Base-by-base conservation (phyloP, 2,329 filamentous ascomycete genomes). In the Setomelanomma holmii region DNA sequence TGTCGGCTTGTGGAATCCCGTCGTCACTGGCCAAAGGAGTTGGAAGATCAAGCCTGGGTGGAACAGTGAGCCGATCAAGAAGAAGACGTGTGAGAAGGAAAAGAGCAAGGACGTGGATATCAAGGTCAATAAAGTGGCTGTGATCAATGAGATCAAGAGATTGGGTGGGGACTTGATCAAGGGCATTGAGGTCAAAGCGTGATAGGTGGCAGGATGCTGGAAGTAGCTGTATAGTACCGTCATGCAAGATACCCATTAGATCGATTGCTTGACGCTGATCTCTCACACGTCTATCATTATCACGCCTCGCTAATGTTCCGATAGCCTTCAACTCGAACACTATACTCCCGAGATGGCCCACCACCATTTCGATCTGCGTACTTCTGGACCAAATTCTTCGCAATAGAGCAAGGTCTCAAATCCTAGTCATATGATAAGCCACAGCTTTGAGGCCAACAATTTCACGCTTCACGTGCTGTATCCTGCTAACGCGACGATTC, bases 21-120 rank as follows among this genome's bases (percentile, higher is more conserved):
- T 77, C 40, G 76, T 76, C 4, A 78, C 77, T 14, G 66, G 55
- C 1, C 63, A 69, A 54, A 82, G 90, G 56, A 76, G 78, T 11
- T 93, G 91, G 79, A 89, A 88, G 58, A 82, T 89, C 14, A 89
- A 88, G 52, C 71, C 93, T 68, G 82, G 86, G 1, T 91, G 88
- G 72, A 87, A 86, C 7, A 87, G 86, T 49, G 76, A 84, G 73
- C 84, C 88, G 54, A 67, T 78, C 1, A 52, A 50, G n/a, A 55
- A 55, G 36, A 65, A 59, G 33, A 53, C 49, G 10, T 53, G 23
- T 47, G 70, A 67, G 10, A 73, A 66, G 1, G 74, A 69, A 0
- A 78, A 75, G 5, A 77, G 78, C 4, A 77, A 71, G 7, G 77
- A 76, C 44, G 76, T 75, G 4, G 66, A 82, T 19, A 84, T 89